These are phyloP conservation scores for Kodamaea ohmeri DNA, from an alignment of 1,139 yeast species.

Conservation along the genomic window DNA sequence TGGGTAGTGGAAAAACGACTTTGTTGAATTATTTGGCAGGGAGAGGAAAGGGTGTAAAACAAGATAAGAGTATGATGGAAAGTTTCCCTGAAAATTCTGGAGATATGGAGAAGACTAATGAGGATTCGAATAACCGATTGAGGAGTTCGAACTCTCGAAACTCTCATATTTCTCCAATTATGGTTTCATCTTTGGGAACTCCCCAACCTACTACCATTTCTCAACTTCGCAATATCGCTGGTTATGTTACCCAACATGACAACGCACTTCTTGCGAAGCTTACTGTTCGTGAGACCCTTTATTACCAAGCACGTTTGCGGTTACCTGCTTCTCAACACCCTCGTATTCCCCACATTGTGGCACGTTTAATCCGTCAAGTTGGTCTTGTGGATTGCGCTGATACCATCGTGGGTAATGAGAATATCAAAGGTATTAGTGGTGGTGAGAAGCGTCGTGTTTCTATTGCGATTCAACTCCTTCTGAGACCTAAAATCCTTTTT, in stretches of 20 bases:
- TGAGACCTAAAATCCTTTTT: conserved; percentile 24
- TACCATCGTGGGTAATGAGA: conserved; percentile 22
- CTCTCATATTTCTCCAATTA: not conserved
- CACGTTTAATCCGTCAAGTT: conserved; percentile 19
- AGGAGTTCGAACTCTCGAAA: not conserved
- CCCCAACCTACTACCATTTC: conserved; percentile 12
- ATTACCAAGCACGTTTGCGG: conserved; percentile 24
- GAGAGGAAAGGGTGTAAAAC: conserved; percentile 10
- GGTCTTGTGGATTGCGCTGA: conserved; percentile 28
- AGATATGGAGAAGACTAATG: no score
- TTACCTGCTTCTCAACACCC: conserved; percentile 19
- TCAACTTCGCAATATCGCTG: conserved; percentile 20
- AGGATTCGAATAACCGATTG: no score
- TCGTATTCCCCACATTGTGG: conserved; percentile 18
- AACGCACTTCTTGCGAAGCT: conserved; percentile 23
- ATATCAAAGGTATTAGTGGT: conserved; percentile 25
- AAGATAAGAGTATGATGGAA: conserved; percentile 5
- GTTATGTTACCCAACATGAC: conserved; percentile 26
- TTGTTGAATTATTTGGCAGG: conserved; percentile 21
- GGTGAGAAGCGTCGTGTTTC: conserved; percentile 28
- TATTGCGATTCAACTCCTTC: conserved; percentile 25
- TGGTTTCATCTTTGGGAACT: not conserved
- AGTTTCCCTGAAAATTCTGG: no score
- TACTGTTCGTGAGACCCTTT: conserved; percentile 27
- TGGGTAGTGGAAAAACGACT: conserved; percentile 29